Evolutionary conservation across 1,284 basidiomycete genomes (phyloP), one percentile per base, ranked within the genome.

Genomic region (Ganoderma lingzhi): DNA sequence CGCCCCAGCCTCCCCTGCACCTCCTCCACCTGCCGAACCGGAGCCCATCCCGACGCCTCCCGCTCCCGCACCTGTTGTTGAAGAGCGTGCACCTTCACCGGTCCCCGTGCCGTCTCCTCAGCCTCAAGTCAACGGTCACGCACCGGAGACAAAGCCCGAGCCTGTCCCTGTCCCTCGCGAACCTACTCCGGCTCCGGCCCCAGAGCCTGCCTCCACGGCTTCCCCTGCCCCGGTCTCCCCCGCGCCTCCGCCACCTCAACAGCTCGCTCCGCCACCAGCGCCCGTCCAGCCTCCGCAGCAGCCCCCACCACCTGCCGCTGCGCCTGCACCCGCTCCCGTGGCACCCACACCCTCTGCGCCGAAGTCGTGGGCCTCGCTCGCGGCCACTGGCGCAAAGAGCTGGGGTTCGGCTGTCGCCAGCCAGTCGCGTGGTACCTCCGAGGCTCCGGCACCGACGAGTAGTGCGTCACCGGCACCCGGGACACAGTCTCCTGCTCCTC

Each of bases 301-400:
- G 42, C 72, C 48, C 68, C 79, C 17, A 63, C 76, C 58, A 76
- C 76, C 44, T 39, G 19, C 65, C 19, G 69, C 66, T 4, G 64
- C 53, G 10, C 32, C 51, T 8, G 61, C 66, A 1, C 70, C 64
- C 17, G 51, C 81, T 17, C 80, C 82, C 10, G 82, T 85, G 0
- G 76, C 86, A 2, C 77, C 80, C 2, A 63, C 68, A 28, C 81
- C 83, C 0, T 74, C 83, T 30, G 87, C 84, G 28, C 90, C 93
- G 30, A 94, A 95, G 80, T 93, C 93, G 0, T 98, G 96, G 96
- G 96, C 96, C 0, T 93, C 92, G 70, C 89, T 97, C 62, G 96
- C 96, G 65, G 95, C 96, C 45, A 81, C 92, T 30, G 92, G 93
- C 76, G 82, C 87, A 42, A 90, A 88, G 78, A 91, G 92, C 77